Base-by-base conservation (phyloP, 441 rosid genomes). In the Lepidium campestre region DNA sequence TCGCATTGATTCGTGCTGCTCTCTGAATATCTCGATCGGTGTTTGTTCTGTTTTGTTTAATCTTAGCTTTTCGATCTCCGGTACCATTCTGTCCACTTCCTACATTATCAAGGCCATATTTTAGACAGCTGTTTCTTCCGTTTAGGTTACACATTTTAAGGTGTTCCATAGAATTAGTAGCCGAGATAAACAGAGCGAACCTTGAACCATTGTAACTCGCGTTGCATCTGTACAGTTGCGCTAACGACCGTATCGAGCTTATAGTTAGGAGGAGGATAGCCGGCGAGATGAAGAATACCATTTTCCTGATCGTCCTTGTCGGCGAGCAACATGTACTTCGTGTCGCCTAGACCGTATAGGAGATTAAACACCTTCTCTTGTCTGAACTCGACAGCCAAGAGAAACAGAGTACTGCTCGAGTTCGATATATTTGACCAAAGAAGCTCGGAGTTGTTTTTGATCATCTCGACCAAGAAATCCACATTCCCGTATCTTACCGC, bases 131-230 rank as follows among this genome's bases (percentile, higher is more conserved):
- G 19, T 41, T 41, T 41, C 45, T 40, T 41, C 0, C n/a, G 41
- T 37, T 11, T 13, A 2, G 15, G 6, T 37, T 37, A 12, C n/a
- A 6, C 41, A 37, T 12, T 6, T 4, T 37, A 37, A 37, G 75
- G 47, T 45, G 64, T 71, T 46, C 64, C 64, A 0, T 71, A 45
- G 68, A 27, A 18, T 4, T 27, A 27, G 1, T 27, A 27, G 31
- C 7, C 7, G 31, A 65, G 36, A 17, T 15, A 48, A 68, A 57
- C 53, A 57, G 54, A 52, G 65, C 60, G 6, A 64, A 78, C 81
- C 87, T 83, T 74, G 58, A 78, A 85, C 84, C 87, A 85, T 58
- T 75, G 75, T 53, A 83, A 56, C 70, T 83, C 90, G 15, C 80
- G 72, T 56, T 81, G 84, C 81, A 85, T 42, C 44, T 83, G 85